Evolutionary conservation across 2,329 filamentous ascomycete genomes (phyloP).

Genomic region (Microdochium nivale): DNA sequence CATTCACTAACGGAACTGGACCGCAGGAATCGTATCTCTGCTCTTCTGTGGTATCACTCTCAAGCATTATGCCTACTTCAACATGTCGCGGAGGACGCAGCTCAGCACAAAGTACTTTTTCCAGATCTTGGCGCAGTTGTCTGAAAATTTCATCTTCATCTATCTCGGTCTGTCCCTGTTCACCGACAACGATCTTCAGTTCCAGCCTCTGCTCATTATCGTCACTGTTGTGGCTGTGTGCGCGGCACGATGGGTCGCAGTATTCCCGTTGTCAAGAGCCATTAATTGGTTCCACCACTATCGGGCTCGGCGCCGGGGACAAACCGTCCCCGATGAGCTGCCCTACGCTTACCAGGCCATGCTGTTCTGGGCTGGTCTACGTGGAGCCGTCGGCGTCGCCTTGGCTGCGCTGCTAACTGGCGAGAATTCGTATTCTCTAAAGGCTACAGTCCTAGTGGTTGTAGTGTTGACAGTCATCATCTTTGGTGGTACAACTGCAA

Average conservation of each 20-base stretch:
- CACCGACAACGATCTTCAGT: constrained; percentile 78
- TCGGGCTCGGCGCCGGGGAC: constrained; percentile 65
- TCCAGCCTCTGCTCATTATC: constrained; percentile 92
- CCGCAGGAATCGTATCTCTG: constrained; percentile 81
- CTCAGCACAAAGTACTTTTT: constrained; percentile 98
- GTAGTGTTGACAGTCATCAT: constrained; percentile 98
- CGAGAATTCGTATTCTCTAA: constrained; percentile 70
- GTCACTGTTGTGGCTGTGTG: constrained; percentile 89
- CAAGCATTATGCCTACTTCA: constrained; percentile 99
- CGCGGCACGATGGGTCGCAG: constrained; percentile 82
- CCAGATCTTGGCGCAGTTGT: constrained; percentile 86
- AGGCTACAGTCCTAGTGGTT: constrained; percentile 93
- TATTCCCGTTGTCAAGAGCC: constrained; percentile 80
- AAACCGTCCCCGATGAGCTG: constrained; percentile 75
- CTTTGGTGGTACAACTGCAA: constrained; percentile 91
- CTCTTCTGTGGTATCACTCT: constrained; percentile 97
- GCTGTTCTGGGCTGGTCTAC: constrained; percentile 98
- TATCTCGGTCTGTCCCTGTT: constrained; percentile 93
- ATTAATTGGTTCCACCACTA: constrained; percentile 94
- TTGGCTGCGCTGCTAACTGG: constrained; percentile 82
- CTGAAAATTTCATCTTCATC: constrained; percentile 99
- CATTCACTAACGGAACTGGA: constrained; percentile 1
- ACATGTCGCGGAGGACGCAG: constrained; percentile 97
- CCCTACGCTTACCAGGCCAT: constrained; percentile 97
- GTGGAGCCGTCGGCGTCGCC: constrained; percentile 91